Base-by-base conservation (phyloP, 129 eudicot genomes). In the Helianthus tuberosus region DNA sequence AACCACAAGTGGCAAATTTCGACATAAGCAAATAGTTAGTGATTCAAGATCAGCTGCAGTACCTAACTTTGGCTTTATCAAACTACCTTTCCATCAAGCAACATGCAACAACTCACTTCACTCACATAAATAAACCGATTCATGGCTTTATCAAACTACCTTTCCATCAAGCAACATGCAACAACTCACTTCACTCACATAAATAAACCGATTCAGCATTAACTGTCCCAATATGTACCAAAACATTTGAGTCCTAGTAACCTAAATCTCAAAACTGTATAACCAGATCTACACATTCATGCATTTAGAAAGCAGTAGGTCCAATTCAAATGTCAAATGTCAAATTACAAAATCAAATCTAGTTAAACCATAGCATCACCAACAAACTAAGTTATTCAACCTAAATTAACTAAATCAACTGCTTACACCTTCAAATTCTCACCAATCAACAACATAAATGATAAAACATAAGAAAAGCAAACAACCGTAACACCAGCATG, bases 241-340 rank as follows among this genome's bases (percentile, higher is more conserved):
- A 35, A 51, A 70, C 17, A 38, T 39, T 39, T 14, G 0, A 57
- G 54, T 23, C 66, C 11, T 16, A 25, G 10, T 3, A 43, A 11
- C 27, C 60, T 46, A 61, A 47, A 44, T 20, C 8, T 15, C 53
- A 13, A 11, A 66, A 16, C 12, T 66, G 20, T 66, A 54, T 27
- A 51, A 57, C 52, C 52, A 68, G 69, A 76, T 68, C 69, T 58
- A 68, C 47, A 76, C 75, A 58, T n/a, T 64, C 67, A 55, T 67
- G 68, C 66, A 32, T 23, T 75, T 65, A 7, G 32, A 12, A 75
- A 53, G 62, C n/a, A 75, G 65, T 23, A 50, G 54, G 53, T 12
- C 53, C 20, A 36, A 52, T 23, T n/a, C n/a, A n/a, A n/a, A n/a
- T n/a, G n/a, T 63, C 7, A n/a, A 58, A 73, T 4, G 59, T 72